A percentile compares a stretch with the other conserved stretches of the same genome.
Evolutionary conservation across 129 eudicot genomes (phyloP).

Genomic region (Gnaphalium uliginosum): DNA sequence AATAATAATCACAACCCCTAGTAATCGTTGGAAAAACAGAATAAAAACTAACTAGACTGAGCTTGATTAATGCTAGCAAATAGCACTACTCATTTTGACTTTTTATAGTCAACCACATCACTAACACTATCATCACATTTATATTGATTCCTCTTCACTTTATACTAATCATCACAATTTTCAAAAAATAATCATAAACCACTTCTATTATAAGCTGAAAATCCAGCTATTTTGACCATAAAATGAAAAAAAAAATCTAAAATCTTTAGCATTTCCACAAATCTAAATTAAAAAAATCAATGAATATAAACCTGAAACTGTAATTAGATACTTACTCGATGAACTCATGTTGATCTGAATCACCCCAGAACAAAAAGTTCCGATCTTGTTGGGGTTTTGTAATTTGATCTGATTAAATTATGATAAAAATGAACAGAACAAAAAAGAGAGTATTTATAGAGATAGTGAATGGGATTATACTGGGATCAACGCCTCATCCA

Average conservation of each 20-base stretch:
- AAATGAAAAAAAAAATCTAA: neutral
- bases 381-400: conserved; percentile 2
- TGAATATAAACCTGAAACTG: neutral
- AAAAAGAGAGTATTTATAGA: conserved; percentile 6
- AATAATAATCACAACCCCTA: no score
- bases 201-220: neutral
- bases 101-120: conserved; percentile 19
- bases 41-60: neutral
- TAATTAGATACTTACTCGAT: conserved; percentile 31
- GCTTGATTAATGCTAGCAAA: neutral
- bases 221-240: conserved; percentile 7
- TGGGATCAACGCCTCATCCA: conserved; percentile 11
- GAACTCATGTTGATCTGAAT: conserved; percentile 30
- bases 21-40: no score
- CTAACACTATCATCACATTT: neutral
- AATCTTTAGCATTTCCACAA: conserved; percentile 12
- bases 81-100: neutral
- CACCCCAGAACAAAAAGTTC: neutral
- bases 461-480: neutral
- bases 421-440: neutral
- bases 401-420: neutral
- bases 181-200: neutral
- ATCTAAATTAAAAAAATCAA: neutral
- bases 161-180: neutral
- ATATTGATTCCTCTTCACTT: neutral